phyloP scores from a whole-genome alignment of 1,139 yeast genomes.

The Kodamaea fungicola region DNA sequence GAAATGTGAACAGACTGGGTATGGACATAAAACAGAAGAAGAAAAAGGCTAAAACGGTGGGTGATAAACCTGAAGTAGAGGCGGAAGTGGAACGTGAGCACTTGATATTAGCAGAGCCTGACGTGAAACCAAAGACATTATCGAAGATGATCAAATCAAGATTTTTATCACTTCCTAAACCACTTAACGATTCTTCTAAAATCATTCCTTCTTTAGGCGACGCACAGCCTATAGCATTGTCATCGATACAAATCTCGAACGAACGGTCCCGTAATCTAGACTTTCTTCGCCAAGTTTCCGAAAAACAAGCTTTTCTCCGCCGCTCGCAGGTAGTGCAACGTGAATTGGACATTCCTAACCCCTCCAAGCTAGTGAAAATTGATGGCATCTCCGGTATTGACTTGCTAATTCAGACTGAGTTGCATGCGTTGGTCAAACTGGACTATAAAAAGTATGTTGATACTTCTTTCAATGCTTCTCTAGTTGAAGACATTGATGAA shows the following conservation, averaged over 20 bases:
- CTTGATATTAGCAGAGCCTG: neutral
- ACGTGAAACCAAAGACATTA: slow-evolving; percentile 10
- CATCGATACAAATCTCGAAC: slow-evolving; percentile 12
- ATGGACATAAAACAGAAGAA: slow-evolving; percentile 35
- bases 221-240: slow-evolving; percentile 19
- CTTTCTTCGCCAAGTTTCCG: slow-evolving; percentile 25
- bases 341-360: slow-evolving; percentile 49
- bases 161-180: slow-evolving; percentile 27
- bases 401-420: slow-evolving; percentile 31
- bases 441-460: slow-evolving; percentile 42
- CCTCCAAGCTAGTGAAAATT: slow-evolving; percentile 12
- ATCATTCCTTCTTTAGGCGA: slow-evolving; percentile 25
- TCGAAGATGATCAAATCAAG: slow-evolving; percentile 14
- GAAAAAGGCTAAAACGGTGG: slow-evolving; percentile 9
- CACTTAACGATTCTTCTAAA: slow-evolving; percentile 22
- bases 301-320: slow-evolving; percentile 28
- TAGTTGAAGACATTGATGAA: slow-evolving; percentile 42
- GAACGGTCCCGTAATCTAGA: slow-evolving; percentile 23
- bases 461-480: slow-evolving; percentile 15
- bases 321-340: slow-evolving; percentile 51
- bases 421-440: slow-evolving; percentile 39
- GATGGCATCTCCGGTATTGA: slow-evolving; percentile 10
- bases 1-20: slow-evolving; percentile 47
- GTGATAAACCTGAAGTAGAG: slow-evolving; percentile 12
- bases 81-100: neutral